These are phyloP conservation scores for Phylloporus arenicola DNA, from an alignment of 768 basidiomycete species.

Conservation along the genomic window DNA sequence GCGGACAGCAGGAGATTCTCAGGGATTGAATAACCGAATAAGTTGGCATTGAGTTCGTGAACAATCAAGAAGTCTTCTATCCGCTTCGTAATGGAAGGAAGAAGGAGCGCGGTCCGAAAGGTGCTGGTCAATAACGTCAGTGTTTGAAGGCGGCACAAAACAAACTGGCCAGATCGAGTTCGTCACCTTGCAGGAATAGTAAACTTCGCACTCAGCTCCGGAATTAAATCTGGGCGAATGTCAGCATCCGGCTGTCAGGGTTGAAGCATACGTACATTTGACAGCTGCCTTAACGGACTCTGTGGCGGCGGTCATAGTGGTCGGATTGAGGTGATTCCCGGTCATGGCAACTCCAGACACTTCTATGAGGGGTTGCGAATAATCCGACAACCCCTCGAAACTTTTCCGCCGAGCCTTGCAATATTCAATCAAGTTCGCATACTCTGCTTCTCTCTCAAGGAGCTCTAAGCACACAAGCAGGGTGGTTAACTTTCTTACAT, in stretches of 20 bases:
- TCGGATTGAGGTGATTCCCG: constrained; percentile 57
- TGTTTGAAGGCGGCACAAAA: constrained; percentile 13
- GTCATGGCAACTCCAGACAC: constrained; percentile 47
- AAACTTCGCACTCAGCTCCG: constrained; percentile 72
- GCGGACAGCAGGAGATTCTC: constrained; percentile 61
- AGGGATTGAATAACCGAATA: constrained; percentile 58
- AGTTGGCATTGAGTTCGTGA: constrained; percentile 68
- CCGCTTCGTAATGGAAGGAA: constrained; percentile 70
- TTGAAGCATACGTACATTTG: constrained; percentile 49
- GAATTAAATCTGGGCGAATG: constrained; percentile 60
- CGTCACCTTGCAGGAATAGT: constrained; percentile 67
- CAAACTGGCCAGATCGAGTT: constrained; percentile 16
- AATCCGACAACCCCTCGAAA: constrained; percentile 56
- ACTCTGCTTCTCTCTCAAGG: constrained; percentile 55
- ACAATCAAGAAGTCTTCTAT: constrained; percentile 72
- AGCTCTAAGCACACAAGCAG: constrained; percentile 2
- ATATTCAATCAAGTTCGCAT: constrained; percentile 58
- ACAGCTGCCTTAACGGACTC: constrained; percentile 37
- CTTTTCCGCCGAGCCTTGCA: constrained; percentile 57
- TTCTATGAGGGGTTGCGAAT: constrained; percentile 69
- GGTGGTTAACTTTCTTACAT: constrained; percentile 25
- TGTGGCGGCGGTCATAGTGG: constrained; percentile 35
- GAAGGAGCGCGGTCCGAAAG: constrained; percentile 58
- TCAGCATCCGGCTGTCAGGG: constrained; percentile 25
- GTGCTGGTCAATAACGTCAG: constrained; percentile 41